These are phyloP conservation scores for Fusarium graminum DNA, from an alignment of 2,329 filamentous ascomycete species.

Conservation along the genomic window DNA sequence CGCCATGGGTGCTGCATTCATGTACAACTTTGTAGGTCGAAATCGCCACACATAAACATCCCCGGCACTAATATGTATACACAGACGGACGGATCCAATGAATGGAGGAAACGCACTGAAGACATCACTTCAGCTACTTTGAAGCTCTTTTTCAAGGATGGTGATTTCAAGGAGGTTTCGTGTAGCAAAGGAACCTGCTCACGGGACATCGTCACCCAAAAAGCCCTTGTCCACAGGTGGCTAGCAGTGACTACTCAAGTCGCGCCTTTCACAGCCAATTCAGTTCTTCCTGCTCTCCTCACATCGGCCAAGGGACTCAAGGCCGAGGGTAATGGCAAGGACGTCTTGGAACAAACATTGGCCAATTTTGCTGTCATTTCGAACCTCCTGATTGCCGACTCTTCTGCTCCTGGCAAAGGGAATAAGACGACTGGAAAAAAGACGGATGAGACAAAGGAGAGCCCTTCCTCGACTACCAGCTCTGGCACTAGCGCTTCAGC, in stretches of 20 bases:
- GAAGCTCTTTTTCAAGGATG: conserved; percentile 64
- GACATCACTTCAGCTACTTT: conserved; percentile 65
- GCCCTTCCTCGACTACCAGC: background rate
- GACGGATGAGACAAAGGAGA: background rate
- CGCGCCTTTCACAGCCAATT: conserved; percentile 68
- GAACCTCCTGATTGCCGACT: conserved; percentile 16
- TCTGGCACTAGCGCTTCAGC: background rate
- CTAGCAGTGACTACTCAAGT: conserved; percentile 70
- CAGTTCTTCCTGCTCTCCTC: conserved; percentile 70
- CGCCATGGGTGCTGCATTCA: conserved; percentile 72
- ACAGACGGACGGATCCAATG: conserved; percentile 21
- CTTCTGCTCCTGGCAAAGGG: background rate
- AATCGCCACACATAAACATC: background rate
- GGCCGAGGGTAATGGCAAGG: background rate
- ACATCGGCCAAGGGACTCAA: conserved; percentile 53
- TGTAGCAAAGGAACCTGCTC: conserved; percentile 75
- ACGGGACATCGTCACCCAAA: conserved; percentile 78
- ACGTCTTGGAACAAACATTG: conserved; percentile 19
- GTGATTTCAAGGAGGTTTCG: conserved; percentile 72
- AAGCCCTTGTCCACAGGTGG: conserved; percentile 76
- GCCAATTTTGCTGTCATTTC: conserved; percentile 14
- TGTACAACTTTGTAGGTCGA: conserved; percentile 72
- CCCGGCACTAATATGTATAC: conserved; percentile 1
- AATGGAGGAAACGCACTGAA: conserved; percentile 69
- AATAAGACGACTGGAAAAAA: conserved; percentile 1